These are phyloP conservation scores for Penicillium sp. DNA, from an alignment of 2,329 filamentous ascomycete genomes.

Conservation along the genomic window DNA sequence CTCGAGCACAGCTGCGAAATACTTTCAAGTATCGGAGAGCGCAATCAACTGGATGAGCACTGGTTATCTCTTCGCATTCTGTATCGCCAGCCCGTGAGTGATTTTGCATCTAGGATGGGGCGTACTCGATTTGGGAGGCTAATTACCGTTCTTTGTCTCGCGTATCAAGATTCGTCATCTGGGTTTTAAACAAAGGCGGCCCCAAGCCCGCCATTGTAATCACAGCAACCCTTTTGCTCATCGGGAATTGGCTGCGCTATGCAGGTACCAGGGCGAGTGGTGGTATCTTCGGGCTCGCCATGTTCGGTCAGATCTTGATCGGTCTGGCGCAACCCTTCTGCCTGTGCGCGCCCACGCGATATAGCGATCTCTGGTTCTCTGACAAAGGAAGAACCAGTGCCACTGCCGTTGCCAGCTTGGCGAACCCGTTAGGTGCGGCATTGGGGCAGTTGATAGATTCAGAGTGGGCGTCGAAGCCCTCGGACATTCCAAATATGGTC, in stretches of 20 bases:
- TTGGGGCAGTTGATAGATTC: constrained; percentile 85
- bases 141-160: neutral
- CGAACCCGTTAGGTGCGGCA: constrained; percentile 88
- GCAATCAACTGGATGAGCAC: constrained; percentile 93
- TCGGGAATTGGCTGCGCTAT: constrained; percentile 91
- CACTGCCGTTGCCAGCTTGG: constrained; percentile 79
- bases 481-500: constrained; percentile 75
- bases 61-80: constrained; percentile 82
- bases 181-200: constrained; percentile 72
- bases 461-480: constrained; percentile 64
- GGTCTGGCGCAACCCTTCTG: constrained; percentile 92
- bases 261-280: constrained; percentile 61
- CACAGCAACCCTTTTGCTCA: constrained; percentile 69
- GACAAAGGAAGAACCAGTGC: constrained; percentile 79
- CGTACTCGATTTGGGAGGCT: neutral
- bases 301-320: constrained; percentile 89
- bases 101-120: neutral
- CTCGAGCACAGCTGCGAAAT: constrained; percentile 69
- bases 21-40: constrained; percentile 72
- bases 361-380: constrained; percentile 94
- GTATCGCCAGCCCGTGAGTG: constrained; percentile 64
- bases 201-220: constrained; percentile 75
- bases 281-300: constrained; percentile 71
- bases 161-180: constrained; percentile 60
- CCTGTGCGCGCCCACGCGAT: constrained; percentile 81